These are phyloP conservation scores for Ophiocordyceps sinensis DNA, from an alignment of 2,329 filamentous ascomycete species.

Conservation along the genomic window DNA sequence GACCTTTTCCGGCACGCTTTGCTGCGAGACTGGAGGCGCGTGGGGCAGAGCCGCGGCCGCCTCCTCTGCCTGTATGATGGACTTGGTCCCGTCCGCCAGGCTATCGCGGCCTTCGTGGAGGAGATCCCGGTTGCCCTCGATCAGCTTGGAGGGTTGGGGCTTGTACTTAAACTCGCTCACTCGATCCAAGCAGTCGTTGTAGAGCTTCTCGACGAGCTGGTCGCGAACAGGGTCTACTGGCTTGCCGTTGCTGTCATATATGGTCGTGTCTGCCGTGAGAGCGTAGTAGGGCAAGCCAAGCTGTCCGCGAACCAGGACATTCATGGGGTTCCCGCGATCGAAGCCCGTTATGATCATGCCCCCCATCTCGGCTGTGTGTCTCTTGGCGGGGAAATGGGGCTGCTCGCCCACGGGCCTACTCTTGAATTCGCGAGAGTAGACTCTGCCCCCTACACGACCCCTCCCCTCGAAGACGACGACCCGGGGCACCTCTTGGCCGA, in stretches of 20 bases:
- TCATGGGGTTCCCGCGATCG: conserved; percentile 85
- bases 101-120: conserved; percentile 76
- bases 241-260: conserved; percentile 73
- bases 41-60: conserved; percentile 45
- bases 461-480: conserved; percentile 79
- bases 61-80: conserved; percentile 59
- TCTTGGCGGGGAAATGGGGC: conserved; percentile 38
- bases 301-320: conserved; percentile 81
- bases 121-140: conserved; percentile 69
- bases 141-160: conserved; percentile 49
- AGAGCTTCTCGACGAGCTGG: conserved; percentile 74
- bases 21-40: conserved; percentile 37
- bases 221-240: conserved; percentile 69
- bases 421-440: conserved; percentile 66
- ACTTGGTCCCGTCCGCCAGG: conserved; percentile 50
- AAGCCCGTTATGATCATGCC: conserved; percentile 98
- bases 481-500: conserved; percentile 53
- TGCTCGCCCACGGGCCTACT: conserved; percentile 39
- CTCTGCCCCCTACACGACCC: conserved; percentile 74
- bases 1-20: conserved; percentile 36
- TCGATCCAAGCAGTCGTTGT: conserved; percentile 87
- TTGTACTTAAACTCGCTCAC: conserved; percentile 85
- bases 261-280: conserved; percentile 64
- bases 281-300: conserved; percentile 75
- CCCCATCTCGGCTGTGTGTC: conserved; percentile 86